Percentiles rank a stretch among this genome's conserved stretches.
These are phyloP conservation scores for Polygonum maritimum DNA, from an alignment of 148 eudicot genomes.

Conservation along the genomic window DNA sequence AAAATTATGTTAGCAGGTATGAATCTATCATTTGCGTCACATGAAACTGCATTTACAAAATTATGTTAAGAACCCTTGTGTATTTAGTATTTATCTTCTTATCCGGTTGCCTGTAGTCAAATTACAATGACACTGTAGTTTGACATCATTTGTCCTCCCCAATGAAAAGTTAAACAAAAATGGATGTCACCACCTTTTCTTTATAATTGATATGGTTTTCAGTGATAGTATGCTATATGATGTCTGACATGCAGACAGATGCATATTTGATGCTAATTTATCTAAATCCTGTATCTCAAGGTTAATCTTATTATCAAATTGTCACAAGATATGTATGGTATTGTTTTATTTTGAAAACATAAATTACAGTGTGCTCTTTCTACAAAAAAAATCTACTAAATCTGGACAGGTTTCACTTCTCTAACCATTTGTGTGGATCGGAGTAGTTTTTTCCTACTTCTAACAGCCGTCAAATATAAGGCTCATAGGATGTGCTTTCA, in stretches of 20 bases:
- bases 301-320: not conserved
- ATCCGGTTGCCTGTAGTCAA: not conserved
- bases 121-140: not conserved
- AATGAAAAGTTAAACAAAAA: not conserved
- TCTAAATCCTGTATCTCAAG: not conserved
- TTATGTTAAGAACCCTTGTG: not conserved
- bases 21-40: not conserved
- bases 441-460: not conserved
- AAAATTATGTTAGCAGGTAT: conserved; percentile 95
- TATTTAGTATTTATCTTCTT: not conserved
- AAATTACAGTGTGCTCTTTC: not conserved
- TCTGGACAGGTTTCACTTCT: not conserved
- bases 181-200: not conserved
- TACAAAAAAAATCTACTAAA: not conserved
- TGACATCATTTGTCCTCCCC: not conserved
- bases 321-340: not conserved
- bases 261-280: not conserved
- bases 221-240: not conserved
- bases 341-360: no score
- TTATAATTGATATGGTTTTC: not conserved
- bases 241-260: not conserved
- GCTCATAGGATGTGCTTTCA: not conserved
- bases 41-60: not conserved
- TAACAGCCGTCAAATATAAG: not conserved
- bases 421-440: not conserved